Evolutionary conservation across 768 basidiomycete species (phyloP), one percentile per base, ranked within the genome.

Genomic region (Fomitopsis pulvina): DNA sequence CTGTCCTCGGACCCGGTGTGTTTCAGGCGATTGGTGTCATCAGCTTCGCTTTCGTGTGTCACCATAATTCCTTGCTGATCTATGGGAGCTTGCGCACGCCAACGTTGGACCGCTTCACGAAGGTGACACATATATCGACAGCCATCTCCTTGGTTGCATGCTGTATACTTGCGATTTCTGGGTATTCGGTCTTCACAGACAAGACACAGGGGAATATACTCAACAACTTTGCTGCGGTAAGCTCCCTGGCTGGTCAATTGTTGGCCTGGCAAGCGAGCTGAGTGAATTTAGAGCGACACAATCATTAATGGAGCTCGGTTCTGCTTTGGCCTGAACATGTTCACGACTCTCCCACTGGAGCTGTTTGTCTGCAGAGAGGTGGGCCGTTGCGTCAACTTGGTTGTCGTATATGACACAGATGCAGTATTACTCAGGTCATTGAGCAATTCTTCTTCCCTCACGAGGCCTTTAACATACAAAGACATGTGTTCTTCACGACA

Each of bases 11-110:
- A 20, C 78, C 88, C 0, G 88, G 92, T 1, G 73, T 97, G 21
- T 92, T 96, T 62, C 91, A 91, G 64, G 94, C 96, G 26, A 94
- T 97, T 41, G 96, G 95, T 21, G 96, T 99, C 53, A 99, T 99
- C 60, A 89, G 87, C 64, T 93, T 92, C 60, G 92, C 93, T 39
- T 97, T 93, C 60, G 94, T 96, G 20, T 96, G 94, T 63, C 95
- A 99, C 66, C 96, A 98, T 66, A 99, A 99, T 65, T 92, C 93
- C 8, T 79, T 97, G 47, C 76, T 98, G 56, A 97, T 99, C 57
- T 99, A 97, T 60, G 93, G 94, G 42, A 90, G 87, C 59, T 70
- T 99, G 63, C 80, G 81, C 39, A 95, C 89, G 6, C 96, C 96
- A 7, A 98, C 96, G 0, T 71, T 98, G 24, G 95, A 98, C 65